These are phyloP conservation scores for Dendrostoma leiphaemia DNA, from an alignment of 2,329 filamentous ascomycete species.

Conservation along the genomic window DNA sequence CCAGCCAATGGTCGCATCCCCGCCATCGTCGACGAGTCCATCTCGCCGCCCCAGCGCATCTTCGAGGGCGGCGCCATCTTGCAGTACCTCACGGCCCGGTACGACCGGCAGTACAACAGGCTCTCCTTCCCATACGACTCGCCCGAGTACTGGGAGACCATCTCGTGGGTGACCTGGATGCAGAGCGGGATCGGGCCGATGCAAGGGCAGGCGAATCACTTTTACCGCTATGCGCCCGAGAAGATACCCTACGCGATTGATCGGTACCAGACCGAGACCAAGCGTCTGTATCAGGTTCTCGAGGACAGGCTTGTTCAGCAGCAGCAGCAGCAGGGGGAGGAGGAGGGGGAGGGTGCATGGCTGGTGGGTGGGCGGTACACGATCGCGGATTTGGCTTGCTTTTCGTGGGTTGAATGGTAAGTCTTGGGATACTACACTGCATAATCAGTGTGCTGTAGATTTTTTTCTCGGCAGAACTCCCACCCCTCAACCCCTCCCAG, in stretches of 20 bases:
- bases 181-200: conserved; percentile 3
- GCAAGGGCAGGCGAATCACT: conserved; percentile 6
- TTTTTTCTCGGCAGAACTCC: not conserved
- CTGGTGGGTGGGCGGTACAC: conserved; percentile 3
- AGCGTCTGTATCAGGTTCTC: conserved; percentile 4
- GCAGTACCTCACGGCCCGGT: conserved; percentile 1
- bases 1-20: not conserved
- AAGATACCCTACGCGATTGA: not conserved
- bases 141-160: not conserved
- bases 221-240: not conserved
- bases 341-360: not conserved
- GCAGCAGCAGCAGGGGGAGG: not conserved
- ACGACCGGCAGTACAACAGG: not conserved
- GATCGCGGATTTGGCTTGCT: conserved; percentile 5
- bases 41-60: not conserved
- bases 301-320: not conserved
- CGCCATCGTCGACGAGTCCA: not conserved
- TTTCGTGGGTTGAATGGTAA: conserved; percentile 6
- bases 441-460: too few relatives aligned
- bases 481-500: too few relatives aligned
- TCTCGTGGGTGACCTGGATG: conserved; percentile 5
- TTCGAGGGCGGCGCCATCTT: conserved; percentile 6
- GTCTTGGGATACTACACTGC: not conserved
- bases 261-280: conserved; percentile 6
- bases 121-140: conserved; percentile 1